Conservation (phyloP, 345 rosid species). For the Eucalyptus camaldulensis region DNA sequence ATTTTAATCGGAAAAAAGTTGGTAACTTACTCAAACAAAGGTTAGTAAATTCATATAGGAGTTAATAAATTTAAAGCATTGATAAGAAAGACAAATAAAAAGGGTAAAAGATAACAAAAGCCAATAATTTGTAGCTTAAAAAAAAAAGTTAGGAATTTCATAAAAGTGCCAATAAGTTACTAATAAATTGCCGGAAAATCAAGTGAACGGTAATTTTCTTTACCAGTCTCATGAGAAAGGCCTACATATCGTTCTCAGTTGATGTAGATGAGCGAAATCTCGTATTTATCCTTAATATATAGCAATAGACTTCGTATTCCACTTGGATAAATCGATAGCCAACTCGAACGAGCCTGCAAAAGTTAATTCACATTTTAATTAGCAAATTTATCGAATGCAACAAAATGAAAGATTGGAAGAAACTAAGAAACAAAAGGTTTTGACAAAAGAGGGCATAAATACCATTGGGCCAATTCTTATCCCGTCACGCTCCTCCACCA, state of each 20-base stretch:
- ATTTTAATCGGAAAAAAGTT: no score
- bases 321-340: slow-evolving; percentile 3
- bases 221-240: background rate
- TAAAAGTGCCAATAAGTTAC: background rate
- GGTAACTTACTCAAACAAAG: no score
- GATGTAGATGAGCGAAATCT: background rate
- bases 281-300: slow-evolving; percentile 7
- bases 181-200: no score
- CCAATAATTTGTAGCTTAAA: no score
- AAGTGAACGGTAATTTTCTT: no score
- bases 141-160: background rate
- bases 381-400: background rate
- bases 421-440: background rate
- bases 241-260: no score
- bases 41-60: no score
- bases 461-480: background rate
- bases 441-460: background rate
- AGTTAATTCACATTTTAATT: background rate
- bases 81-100: no score
- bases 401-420: background rate
- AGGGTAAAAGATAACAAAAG: no score
- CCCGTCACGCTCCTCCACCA: slow-evolving; percentile 3
- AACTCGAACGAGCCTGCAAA: slow-evolving; percentile 3
- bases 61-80: no score
- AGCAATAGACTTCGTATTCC: slow-evolving; percentile 2